These are phyloP conservation scores for Tarenaya hassleriana DNA, from an alignment of 345 rosid genomes.

Conservation along the genomic window DNA sequence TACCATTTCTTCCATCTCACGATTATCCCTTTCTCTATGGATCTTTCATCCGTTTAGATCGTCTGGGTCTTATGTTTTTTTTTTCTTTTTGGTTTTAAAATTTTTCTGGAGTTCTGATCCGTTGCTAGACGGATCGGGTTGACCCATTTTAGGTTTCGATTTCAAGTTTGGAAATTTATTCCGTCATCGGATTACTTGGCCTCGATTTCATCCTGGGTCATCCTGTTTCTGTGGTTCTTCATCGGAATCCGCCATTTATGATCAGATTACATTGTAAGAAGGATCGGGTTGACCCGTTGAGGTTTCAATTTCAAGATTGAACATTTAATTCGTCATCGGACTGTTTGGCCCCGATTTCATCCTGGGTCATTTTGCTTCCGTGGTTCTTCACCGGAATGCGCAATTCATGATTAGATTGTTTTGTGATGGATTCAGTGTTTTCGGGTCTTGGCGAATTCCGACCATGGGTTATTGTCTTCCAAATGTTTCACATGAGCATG, in stretches of 20 bases:
- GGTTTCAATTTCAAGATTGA: slow-evolving; percentile 1
- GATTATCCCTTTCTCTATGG: not conserved
- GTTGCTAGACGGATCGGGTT: slow-evolving; percentile 9
- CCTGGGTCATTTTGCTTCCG: not conserved
- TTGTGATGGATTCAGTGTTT: not conserved
- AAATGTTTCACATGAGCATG: not conserved
- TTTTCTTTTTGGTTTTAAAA: not conserved
- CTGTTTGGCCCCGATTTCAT: not conserved
- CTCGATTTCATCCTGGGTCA: not conserved
- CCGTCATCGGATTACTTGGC: not conserved
- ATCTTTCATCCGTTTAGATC: slow-evolving; percentile 19
- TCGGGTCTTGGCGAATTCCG: not conserved
- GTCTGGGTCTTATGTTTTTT: slow-evolving; percentile 3
- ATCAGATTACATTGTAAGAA: not conserved
- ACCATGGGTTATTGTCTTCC: not conserved
- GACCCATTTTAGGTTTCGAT: slow-evolving; percentile 5
- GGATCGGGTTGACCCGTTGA: slow-evolving; percentile 7
- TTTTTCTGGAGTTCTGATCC: not conserved
- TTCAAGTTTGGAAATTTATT: not conserved
- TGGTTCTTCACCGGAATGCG: slow-evolving; percentile 8
- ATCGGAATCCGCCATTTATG: slow-evolving; percentile 8
- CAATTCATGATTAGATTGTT: not conserved
- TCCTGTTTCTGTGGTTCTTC: not conserved
- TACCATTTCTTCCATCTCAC: not conserved
- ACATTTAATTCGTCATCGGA: not conserved